Conservation (phyloP, 805 yeast genomes). For the Monosporozyma servazzii region DNA sequence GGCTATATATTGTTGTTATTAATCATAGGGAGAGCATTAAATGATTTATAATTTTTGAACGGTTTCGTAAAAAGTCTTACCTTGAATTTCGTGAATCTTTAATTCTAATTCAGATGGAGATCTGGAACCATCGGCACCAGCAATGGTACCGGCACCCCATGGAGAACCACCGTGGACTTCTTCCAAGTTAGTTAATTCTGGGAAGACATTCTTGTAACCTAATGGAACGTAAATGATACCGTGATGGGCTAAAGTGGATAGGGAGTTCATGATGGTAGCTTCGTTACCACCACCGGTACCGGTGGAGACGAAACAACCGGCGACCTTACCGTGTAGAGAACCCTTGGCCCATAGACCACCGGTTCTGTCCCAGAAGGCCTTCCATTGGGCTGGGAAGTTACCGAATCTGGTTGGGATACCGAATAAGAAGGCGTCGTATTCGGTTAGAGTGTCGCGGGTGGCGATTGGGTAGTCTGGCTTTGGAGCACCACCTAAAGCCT, state of each 20-base stretch:
- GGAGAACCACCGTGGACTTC: slow-evolving; percentile 76
- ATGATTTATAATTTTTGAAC: slow-evolving; percentile 24
- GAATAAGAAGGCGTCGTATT: slow-evolving; percentile 73
- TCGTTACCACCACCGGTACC: slow-evolving; percentile 87
- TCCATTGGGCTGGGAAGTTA: slow-evolving; percentile 68
- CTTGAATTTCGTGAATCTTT: slow-evolving; percentile 57
- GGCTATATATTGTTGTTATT: no score
- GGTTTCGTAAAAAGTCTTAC: slow-evolving; percentile 48
- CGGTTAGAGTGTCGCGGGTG: slow-evolving; percentile 44
- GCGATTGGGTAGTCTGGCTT: slow-evolving; percentile 60
- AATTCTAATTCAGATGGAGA: slow-evolving; percentile 54
- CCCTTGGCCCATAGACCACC: slow-evolving; percentile 77
- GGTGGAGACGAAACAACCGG: slow-evolving; percentile 63
- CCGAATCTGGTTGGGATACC: slow-evolving; percentile 88
- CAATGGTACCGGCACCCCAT: slow-evolving; percentile 79
- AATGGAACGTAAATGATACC: slow-evolving; percentile 75
- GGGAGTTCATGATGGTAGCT: slow-evolving; percentile 51
- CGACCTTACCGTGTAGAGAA: slow-evolving; percentile 63
- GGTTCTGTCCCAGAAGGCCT: slow-evolving; percentile 66
- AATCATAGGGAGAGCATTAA: not conserved
- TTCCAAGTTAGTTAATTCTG: slow-evolving; percentile 43
- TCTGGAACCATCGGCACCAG: slow-evolving; percentile 74
- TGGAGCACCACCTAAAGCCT: slow-evolving; percentile 51
- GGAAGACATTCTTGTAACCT: slow-evolving; percentile 55
- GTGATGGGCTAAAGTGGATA: slow-evolving; percentile 65